phyloP scores from a whole-genome alignment of 345 rosid species.

The Populus alba region DNA sequence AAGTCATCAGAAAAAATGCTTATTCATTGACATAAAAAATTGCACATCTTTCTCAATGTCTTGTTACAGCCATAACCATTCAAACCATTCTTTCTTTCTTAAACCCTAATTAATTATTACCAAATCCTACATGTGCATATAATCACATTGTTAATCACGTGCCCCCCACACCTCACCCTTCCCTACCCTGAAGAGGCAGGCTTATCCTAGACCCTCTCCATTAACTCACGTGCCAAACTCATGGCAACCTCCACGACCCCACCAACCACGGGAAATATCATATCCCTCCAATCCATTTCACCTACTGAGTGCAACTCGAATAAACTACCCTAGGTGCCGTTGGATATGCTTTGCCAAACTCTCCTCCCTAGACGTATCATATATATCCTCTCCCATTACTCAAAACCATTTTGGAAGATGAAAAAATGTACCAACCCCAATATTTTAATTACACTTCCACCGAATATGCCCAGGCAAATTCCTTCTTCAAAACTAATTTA shows the following conservation, averaged over 20 bases:
- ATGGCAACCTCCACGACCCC: background rate
- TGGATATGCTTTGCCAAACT: slow-evolving; percentile 41
- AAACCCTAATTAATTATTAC: background rate
- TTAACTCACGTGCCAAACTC: slow-evolving; percentile 1
- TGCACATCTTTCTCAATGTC: too few species aligned
- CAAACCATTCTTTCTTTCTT: background rate
- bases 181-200: background rate
- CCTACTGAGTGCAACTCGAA: slow-evolving; percentile 3
- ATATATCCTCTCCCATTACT: slow-evolving; percentile 27
- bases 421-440: background rate
- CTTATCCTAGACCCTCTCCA: background rate
- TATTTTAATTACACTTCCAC: background rate
- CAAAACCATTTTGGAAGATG: background rate
- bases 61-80: background rate
- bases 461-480: slow-evolving; percentile 41
- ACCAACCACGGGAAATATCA: slow-evolving; percentile 5
- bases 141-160: background rate
- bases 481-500: background rate
- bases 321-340: slow-evolving; percentile 27
- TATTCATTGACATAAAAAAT: too few species aligned
- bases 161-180: background rate
- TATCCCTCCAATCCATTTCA: slow-evolving; percentile 25
- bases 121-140: background rate
- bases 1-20: background rate
- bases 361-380: slow-evolving; percentile 10